A percentile compares a stretch with the other conserved stretches of the same genome.
phyloP scores from a whole-genome alignment of 2,329 filamentous ascomycete species.

The Teratosphaeria pseudoeucalypti region DNA sequence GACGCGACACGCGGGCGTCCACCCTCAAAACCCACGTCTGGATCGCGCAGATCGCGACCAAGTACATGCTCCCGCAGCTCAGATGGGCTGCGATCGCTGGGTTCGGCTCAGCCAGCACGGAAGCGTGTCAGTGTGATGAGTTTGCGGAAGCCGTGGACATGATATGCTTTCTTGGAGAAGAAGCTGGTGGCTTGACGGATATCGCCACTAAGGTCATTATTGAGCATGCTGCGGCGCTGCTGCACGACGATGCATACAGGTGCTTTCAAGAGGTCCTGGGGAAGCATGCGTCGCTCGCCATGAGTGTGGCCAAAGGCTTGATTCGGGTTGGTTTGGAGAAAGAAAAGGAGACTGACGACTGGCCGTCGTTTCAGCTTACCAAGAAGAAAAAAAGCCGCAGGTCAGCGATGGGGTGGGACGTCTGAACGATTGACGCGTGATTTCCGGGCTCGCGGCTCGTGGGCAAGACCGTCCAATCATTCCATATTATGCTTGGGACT shows the following conservation, averaged over 20 bases:
- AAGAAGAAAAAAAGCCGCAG: no score
- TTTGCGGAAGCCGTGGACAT: constrained; percentile 3
- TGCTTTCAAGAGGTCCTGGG: background rate
- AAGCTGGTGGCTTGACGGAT: background rate
- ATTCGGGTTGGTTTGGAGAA: no score
- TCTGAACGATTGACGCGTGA: no score
- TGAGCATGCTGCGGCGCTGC: background rate
- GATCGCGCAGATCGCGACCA: constrained; percentile 21
- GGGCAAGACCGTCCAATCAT: no score
- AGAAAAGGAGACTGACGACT: no score
- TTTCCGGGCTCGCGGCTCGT: no score
- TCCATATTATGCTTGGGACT: no score
- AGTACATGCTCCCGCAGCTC: constrained; percentile 22
- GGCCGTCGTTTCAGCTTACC: no score
- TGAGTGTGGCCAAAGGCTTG: no score
- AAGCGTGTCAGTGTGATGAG: background rate
- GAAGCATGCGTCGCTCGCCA: background rate
- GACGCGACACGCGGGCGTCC: no score
- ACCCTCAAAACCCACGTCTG: background rate
- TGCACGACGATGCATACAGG: background rate
- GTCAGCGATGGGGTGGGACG: no score
- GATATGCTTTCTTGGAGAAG: background rate
- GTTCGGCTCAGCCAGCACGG: constrained; percentile 10
- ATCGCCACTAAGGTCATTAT: background rate
- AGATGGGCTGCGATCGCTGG: constrained; percentile 21